phyloP scores from a whole-genome alignment of 2,329 filamentous ascomycete genomes.

The Fusarium sp. region DNA sequence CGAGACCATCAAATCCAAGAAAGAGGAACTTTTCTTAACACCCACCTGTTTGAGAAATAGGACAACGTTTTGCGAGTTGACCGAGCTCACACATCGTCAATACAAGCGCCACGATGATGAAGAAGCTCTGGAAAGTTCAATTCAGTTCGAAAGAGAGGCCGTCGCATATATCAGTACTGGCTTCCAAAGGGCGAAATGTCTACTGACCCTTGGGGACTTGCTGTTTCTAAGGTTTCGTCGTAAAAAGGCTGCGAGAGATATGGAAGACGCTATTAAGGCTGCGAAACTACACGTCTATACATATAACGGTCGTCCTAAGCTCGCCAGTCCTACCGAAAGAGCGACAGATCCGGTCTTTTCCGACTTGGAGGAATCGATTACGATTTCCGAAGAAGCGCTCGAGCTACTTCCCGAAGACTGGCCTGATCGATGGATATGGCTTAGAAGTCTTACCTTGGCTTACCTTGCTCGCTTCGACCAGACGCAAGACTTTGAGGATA shows the following conservation, averaged over 20 bases:
- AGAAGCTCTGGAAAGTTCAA: not conserved
- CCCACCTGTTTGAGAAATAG: not conserved
- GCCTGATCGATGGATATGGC: not conserved
- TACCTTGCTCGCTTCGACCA: not conserved
- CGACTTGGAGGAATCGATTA: not conserved
- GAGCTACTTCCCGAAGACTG: not conserved
- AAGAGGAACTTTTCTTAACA: not conserved
- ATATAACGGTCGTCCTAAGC: accelerated
- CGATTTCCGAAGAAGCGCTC: not conserved
- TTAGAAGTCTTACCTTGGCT: not conserved
- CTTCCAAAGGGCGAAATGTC: not conserved
- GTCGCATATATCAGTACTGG: not conserved
- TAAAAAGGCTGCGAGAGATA: not conserved
- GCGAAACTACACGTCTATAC: not conserved
- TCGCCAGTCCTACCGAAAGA: accelerated
- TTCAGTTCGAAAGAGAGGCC: not conserved
- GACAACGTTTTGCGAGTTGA: not conserved
- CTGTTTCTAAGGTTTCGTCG: accelerated
- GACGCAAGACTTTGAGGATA: not conserved
- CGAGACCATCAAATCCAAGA: accelerated
- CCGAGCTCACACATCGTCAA: not conserved
- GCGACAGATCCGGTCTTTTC: accelerated
- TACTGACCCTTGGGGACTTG: not conserved
- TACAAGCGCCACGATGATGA: not conserved
- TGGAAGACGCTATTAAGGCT: not conserved